These are phyloP conservation scores for Erysimum cheiri DNA, from an alignment of 441 rosid species.

Conservation along the genomic window DNA sequence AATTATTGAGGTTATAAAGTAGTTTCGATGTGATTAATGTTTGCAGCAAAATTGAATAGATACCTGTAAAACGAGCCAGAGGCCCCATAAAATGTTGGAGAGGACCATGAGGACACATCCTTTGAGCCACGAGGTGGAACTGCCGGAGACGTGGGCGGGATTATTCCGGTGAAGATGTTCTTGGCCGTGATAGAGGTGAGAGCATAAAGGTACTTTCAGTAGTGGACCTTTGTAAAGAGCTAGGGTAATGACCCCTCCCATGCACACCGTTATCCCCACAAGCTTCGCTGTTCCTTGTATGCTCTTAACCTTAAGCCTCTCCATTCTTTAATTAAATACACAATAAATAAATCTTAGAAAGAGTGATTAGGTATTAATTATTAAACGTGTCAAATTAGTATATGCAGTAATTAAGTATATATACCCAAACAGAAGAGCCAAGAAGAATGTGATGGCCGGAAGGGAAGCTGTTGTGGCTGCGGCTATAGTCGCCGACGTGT, in stretches of 20 bases:
- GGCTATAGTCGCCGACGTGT: slow-evolving; percentile 82
- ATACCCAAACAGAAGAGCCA: slow-evolving; percentile 78
- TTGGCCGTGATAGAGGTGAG: slow-evolving; percentile 44
- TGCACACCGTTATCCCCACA: slow-evolving; percentile 64
- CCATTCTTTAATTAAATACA: slow-evolving; percentile 54
- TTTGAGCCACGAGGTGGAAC: slow-evolving; percentile 66
- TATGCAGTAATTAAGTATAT: neutral
- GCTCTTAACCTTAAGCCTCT: slow-evolving; percentile 60
- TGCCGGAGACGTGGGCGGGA: slow-evolving; percentile 46
- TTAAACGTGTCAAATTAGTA: neutral
- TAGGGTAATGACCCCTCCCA: slow-evolving; percentile 65
- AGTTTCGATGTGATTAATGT: neutral
- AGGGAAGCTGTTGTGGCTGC: slow-evolving; percentile 78
- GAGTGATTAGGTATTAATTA: neutral
- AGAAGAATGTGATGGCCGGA: slow-evolving; percentile 87
- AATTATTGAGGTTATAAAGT: neutral
- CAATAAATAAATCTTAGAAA: neutral
- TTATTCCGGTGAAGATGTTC: slow-evolving; percentile 20
- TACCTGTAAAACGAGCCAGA: slow-evolving; percentile 96
- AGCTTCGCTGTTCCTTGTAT: slow-evolving; percentile 69
- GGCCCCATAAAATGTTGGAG: slow-evolving; percentile 69
- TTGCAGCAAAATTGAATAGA: neutral
- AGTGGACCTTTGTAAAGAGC: slow-evolving; percentile 82
- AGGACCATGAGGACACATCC: slow-evolving; percentile 84
- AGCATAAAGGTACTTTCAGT: slow-evolving; percentile 51